These are phyloP conservation scores for Picea abies DNA, from an alignment of 83 land plant species.

Conservation along the genomic window DNA sequence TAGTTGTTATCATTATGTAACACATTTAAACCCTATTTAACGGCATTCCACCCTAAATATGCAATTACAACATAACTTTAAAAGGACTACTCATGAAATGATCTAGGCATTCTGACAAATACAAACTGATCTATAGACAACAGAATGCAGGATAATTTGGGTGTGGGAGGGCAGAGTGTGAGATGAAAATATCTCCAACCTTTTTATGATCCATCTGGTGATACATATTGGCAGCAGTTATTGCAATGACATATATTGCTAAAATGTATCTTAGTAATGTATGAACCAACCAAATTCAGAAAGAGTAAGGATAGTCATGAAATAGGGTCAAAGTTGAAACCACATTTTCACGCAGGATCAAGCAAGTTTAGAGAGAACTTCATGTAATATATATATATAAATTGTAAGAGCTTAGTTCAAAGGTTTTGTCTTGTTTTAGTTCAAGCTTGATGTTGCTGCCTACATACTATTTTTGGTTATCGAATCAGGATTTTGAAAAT, in stretches of 20 bases:
- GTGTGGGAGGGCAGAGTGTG: no score
- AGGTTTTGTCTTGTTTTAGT: not conserved
- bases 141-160: no score
- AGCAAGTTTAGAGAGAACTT: not conserved
- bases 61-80: no score
- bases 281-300: not conserved
- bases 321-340: not conserved
- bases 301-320: slow-evolving; percentile 2
- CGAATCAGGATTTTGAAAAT: not conserved
- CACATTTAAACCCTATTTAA: no score
- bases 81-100: no score
- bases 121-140: no score
- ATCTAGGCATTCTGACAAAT: no score
- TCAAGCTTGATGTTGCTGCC: not conserved
- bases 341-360: not conserved
- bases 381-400: not conserved
- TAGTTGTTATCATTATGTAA: no score
- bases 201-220: no score
- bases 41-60: no score
- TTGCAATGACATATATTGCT: not conserved
- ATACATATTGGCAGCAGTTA: not conserved
- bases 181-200: no score
- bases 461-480: not conserved
- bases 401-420: not conserved
- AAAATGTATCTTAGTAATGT: not conserved